Percentiles rank a stretch among this genome's conserved stretches.
Evolutionary conservation across 1,139 yeast species (phyloP).

Genomic region (Candida sanyaensis): DNA sequence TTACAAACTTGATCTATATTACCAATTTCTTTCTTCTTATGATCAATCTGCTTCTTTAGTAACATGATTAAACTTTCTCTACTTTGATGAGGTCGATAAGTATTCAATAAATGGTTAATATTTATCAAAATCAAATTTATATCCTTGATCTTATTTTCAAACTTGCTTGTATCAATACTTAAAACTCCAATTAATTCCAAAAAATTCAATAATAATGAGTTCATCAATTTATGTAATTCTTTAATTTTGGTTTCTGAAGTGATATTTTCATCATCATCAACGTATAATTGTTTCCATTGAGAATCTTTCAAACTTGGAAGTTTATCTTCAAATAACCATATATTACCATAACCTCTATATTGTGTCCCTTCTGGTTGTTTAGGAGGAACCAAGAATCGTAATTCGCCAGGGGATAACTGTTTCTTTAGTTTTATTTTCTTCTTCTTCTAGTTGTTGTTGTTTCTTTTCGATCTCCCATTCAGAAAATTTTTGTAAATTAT

Average conservation of each 20-base stretch:
- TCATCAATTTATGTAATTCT: constrained; percentile 69
- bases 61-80: constrained; percentile 76
- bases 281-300: constrained; percentile 69
- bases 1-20: constrained; percentile 48
- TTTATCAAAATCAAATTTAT: constrained; percentile 75
- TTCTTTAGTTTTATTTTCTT: constrained; percentile 6
- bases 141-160: constrained; percentile 67
- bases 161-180: constrained; percentile 66
- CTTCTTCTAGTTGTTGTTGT: background rate
- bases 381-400: constrained; percentile 67
- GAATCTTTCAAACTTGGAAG: constrained; percentile 66
- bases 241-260: constrained; percentile 56
- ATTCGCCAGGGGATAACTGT: constrained; percentile 31
- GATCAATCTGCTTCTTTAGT: constrained; percentile 62
- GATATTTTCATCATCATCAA: constrained; percentile 44
- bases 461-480: constrained; percentile 19
- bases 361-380: constrained; percentile 56
- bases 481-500: constrained; percentile 46
- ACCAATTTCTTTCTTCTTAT: constrained; percentile 53
- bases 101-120: constrained; percentile 80
- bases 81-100: constrained; percentile 87
- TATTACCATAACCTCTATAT: constrained; percentile 78
- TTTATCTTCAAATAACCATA: constrained; percentile 77
- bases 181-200: constrained; percentile 76
- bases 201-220: constrained; percentile 69